Percentiles rank a stretch among this genome's conserved stretches.
phyloP scores from a whole-genome alignment of 2,329 filamentous ascomycete species.

The Emergomyces pasteurianus region DNA sequence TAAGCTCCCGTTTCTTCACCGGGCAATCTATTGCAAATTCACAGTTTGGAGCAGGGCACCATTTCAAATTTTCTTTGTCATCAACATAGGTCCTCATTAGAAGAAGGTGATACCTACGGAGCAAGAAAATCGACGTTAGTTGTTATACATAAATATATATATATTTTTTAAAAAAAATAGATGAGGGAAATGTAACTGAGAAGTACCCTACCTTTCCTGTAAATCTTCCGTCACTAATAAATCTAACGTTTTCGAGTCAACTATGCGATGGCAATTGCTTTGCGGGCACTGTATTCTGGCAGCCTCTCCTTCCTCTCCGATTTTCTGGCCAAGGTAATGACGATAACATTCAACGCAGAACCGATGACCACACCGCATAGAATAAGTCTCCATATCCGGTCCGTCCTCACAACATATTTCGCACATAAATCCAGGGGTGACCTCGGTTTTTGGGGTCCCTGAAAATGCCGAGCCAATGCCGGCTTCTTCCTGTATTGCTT shows the following conservation, averaged over 20 bases:
- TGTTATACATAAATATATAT: background rate
- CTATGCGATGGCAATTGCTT: slow-evolving; percentile 74
- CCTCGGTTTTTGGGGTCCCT: slow-evolving; percentile 54
- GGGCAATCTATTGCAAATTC: slow-evolving; percentile 81
- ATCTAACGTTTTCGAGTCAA: slow-evolving; percentile 79
- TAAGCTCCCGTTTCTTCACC: slow-evolving; percentile 77
- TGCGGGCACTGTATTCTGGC: slow-evolving; percentile 88
- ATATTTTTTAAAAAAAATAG: background rate
- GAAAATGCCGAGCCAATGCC: slow-evolving; percentile 59
- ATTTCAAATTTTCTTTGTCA: slow-evolving; percentile 88
- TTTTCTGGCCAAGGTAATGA: slow-evolving; percentile 86
- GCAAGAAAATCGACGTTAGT: background rate
- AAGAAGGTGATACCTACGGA: slow-evolving; percentile 62
- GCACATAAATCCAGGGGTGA: slow-evolving; percentile 67
- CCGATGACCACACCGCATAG: slow-evolving; percentile 87
- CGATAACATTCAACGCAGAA: slow-evolving; percentile 89
- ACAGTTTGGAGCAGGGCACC: slow-evolving; percentile 98
- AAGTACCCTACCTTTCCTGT: slow-evolving; percentile 38
- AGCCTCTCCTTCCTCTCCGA: slow-evolving; percentile 88
- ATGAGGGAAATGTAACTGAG: background rate
- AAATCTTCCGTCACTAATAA: slow-evolving; percentile 53
- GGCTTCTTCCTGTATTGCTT: slow-evolving; percentile 69
- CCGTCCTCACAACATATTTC: slow-evolving; percentile 95
- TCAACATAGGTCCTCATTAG: slow-evolving; percentile 93
- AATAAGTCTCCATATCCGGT: slow-evolving; percentile 65